Evolutionary conservation across 768 basidiomycete species (phyloP).

Genomic region (Tylopilus felleus): DNA sequence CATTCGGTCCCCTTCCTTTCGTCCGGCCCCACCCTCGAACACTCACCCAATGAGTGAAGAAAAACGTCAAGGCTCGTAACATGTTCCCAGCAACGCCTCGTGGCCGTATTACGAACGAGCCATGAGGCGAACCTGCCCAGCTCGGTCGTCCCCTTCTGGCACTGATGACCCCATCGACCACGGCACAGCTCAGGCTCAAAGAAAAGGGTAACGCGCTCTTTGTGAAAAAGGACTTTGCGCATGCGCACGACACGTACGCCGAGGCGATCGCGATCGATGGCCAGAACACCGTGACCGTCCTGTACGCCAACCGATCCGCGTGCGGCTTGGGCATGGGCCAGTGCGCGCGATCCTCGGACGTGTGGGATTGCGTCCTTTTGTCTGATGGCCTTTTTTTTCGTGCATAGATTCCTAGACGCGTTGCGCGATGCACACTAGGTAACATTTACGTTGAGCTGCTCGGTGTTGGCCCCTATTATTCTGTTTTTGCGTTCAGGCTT

Average conservation of each 20-base stretch:
- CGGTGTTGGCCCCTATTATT: background rate
- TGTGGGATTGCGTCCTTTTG: no score
- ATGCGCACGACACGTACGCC: conserved; percentile 1
- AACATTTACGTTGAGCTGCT: background rate
- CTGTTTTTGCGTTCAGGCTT: background rate
- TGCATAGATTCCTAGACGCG: background rate
- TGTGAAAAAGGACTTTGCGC: background rate
- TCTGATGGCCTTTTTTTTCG: no score
- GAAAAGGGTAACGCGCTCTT: conserved; percentile 1
- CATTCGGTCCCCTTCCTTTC: background rate
- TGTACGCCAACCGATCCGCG: conserved; percentile 1
- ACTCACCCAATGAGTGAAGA: no score
- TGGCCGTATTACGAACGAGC: background rate
- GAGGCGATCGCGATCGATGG: conserved; percentile 2
- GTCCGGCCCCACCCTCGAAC: no score
- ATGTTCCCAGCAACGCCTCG: background rate
- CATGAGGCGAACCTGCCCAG: background rate
- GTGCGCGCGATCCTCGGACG: background rate
- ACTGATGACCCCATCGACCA: background rate
- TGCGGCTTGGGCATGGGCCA: background rate
- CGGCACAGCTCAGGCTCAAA: conserved; percentile 4
- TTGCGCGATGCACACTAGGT: background rate
- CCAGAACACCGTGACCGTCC: background rate
- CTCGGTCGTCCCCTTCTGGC: background rate
- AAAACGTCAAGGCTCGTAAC: no score